Base-by-base conservation (phyloP, 2,329 filamentous ascomycete species). In the Sclerotinia spermophila region DNA sequence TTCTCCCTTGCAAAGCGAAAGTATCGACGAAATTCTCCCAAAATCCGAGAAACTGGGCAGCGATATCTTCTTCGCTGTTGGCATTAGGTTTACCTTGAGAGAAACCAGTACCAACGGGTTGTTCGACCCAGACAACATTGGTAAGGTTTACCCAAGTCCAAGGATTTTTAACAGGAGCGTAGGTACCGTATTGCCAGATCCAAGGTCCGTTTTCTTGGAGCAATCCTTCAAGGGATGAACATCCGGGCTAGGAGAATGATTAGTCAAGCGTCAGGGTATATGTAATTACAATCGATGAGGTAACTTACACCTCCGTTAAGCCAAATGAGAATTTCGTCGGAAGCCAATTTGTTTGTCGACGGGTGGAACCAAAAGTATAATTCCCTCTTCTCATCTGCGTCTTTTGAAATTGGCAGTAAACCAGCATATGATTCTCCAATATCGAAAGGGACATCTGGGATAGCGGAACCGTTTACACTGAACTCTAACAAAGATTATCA, bases 131-230 rank as follows among this genome's bases (percentile, higher is more conserved):
- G 6, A 79, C 74, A 13, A 78, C 72, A 65, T 77, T 79, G 45
- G 78, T 78, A 13, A 77, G 72, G 21, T 77, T 77, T 1, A 73
- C 71, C 78, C 77, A 78, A 2, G 74, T 76, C 53, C 74, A 79
- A 30, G 75, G 76, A 56, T 79, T 79, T 33, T 61, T 65, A 2
- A 77, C 75, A 19, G 77, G 77, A n/a, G 70, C 83, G 69, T 84
- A 86, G 0, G 90, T 94, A 45, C 92, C 92, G 19, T 87, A 84
- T 77, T 90, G 86, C 90, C 90, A 92, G 7, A 86, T 71, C 76
- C 93, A 90, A 0, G 92, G 90, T 0, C 92, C 92, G 75, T 93
- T 94, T 75, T 95, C 92, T 66, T 92, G 90, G 15, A 95, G 79
- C 2, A 94, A 82, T 11, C 90, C 91, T 74, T 89, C 85, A 10